These are phyloP conservation scores for Medakamo hakoo DNA, from an alignment of 139 green algal species.

Conservation along the genomic window DNA sequence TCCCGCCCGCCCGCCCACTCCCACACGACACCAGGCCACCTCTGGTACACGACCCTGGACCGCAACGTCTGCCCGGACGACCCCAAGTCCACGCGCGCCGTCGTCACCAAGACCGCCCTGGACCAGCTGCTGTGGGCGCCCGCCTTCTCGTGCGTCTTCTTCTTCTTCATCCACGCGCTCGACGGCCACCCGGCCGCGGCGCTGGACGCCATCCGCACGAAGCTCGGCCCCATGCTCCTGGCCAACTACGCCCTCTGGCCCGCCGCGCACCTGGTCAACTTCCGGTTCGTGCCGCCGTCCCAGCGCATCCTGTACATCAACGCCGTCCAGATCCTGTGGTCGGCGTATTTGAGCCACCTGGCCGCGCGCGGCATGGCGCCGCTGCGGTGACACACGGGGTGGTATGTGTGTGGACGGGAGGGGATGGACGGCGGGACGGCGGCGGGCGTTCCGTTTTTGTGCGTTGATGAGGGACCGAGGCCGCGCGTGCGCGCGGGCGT, in stretches of 20 bases:
- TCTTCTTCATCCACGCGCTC: constrained; percentile 25
- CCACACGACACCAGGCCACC: constrained; percentile 2
- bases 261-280: constrained; percentile 63
- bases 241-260: constrained; percentile 55
- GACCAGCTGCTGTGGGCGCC: constrained; percentile 42
- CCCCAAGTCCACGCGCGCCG: constrained; percentile 18
- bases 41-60: constrained; percentile 33
- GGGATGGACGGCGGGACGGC: no score
- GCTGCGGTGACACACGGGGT: no score
- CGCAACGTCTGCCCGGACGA: constrained; percentile 20
- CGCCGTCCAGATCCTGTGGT: constrained; percentile 14
- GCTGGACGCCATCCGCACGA: constrained; percentile 24
- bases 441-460: no score
- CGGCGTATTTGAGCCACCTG: not conserved
- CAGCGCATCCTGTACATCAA: constrained; percentile 78
- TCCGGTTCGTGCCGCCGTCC: constrained; percentile 46
- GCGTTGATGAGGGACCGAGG: no score
- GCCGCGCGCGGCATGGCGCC: not conserved
- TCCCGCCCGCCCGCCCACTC: no score
- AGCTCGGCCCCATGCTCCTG: constrained; percentile 35
- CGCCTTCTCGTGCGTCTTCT: constrained; percentile 33
- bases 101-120: constrained; percentile 33
- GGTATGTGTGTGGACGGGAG: not conserved
- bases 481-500: no score
- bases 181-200: constrained; percentile 36